Evolutionary conservation across 805 yeast genomes (phyloP).

Genomic region (Saturnispora serradocipensis): DNA sequence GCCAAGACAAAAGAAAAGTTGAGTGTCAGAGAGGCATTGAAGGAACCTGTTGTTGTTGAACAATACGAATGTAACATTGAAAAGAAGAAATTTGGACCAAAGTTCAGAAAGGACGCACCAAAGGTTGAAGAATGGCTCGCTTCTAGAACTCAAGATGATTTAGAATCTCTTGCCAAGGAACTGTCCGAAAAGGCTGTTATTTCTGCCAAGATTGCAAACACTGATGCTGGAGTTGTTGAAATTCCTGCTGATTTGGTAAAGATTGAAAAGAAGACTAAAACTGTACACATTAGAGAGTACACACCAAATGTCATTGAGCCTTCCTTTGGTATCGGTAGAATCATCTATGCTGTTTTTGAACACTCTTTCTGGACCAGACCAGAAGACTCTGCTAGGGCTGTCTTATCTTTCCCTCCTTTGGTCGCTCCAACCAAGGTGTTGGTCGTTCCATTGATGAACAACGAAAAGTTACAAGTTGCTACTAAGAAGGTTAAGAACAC

Average conservation of each 20-base stretch:
- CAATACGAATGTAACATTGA: constrained; percentile 77
- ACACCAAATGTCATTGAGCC: constrained; percentile 98
- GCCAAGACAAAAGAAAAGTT: constrained; percentile 92
- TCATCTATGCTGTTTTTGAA: constrained; percentile 85
- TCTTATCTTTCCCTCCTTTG: constrained; percentile 80
- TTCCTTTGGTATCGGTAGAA: constrained; percentile 98
- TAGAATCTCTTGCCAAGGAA: constrained; percentile 66
- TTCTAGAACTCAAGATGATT: constrained; percentile 73
- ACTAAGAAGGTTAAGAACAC: constrained; percentile 57
- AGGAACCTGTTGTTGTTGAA: constrained; percentile 77
- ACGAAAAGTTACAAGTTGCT: constrained; percentile 69
- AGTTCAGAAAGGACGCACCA: constrained; percentile 95
- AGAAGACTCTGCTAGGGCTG: constrained; percentile 77
- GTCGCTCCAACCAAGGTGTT: constrained; percentile 98
- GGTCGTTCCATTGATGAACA: constrained; percentile 86
- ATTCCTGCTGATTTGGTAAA: constrained; percentile 62
- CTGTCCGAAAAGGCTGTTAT: constrained; percentile 56
- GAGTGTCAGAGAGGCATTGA: constrained; percentile 84
- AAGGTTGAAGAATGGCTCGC: constrained; percentile 74
- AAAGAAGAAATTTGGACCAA: constrained; percentile 96
- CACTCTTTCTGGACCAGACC: constrained; percentile 94
- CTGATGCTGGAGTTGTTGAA: constrained; percentile 46
- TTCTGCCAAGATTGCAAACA: constrained; percentile 55
- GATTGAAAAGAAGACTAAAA: constrained; percentile 69
- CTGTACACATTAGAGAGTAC: constrained; percentile 89